These are phyloP conservation scores for Centella asiatica DNA, from an alignment of 129 eudicot genomes.

Conservation along the genomic window DNA sequence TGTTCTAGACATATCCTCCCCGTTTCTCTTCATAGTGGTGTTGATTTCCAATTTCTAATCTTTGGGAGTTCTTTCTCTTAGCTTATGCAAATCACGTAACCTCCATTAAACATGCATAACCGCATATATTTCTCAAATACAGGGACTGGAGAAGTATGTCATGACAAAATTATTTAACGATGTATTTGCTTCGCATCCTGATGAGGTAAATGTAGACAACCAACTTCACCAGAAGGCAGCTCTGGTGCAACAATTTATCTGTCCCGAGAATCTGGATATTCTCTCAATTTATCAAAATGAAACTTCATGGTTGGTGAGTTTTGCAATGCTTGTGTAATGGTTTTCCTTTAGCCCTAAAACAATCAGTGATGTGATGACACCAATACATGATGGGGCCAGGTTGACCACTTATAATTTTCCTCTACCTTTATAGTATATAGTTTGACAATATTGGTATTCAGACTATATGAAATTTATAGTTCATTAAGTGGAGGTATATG, in stretches of 20 bases:
- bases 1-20: neutral
- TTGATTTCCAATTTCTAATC: too few species aligned
- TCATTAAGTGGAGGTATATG: too few species aligned
- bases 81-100: neutral
- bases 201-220: constrained; percentile 65
- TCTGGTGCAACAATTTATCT: constrained; percentile 76
- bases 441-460: neutral
- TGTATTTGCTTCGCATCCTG: constrained; percentile 72
- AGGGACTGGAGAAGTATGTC: constrained; percentile 95
- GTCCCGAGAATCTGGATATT: constrained; percentile 84
- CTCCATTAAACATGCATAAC: neutral
- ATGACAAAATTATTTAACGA: constrained; percentile 81
- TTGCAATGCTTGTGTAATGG: neutral
- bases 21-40: neutral
- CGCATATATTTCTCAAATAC: constrained; percentile 19
- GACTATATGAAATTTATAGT: neutral
- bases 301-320: constrained; percentile 91
- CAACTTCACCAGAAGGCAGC: constrained; percentile 80
- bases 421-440: neutral
- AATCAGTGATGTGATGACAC: neutral
- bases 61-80: too few species aligned
- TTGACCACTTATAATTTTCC: neutral
- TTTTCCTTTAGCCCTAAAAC: neutral
- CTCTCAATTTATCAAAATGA: constrained; percentile 77
- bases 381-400: neutral